Percentiles rank a stretch among this genome's conserved stretches.
These are phyloP conservation scores for Suillus tomentosus DNA, from an alignment of 768 basidiomycete species.

Conservation along the genomic window DNA sequence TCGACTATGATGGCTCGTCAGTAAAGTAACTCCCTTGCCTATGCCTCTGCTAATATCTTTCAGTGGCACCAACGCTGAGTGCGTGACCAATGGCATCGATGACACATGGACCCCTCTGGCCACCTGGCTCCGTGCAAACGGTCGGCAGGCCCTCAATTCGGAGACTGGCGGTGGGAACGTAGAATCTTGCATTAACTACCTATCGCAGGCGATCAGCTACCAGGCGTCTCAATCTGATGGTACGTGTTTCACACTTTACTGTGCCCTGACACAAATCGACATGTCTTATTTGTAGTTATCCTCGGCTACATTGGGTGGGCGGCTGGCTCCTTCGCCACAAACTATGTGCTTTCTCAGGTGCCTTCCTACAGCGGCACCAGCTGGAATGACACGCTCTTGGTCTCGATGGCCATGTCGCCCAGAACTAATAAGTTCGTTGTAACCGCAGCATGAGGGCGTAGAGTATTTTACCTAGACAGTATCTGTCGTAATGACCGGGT, in stretches of 20 bases:
- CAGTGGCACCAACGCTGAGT: constrained; percentile 45
- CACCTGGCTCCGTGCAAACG: constrained; percentile 49
- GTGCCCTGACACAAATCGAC: background rate
- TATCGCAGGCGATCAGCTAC: constrained; percentile 48
- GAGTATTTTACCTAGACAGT: background rate
- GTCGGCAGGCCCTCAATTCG: constrained; percentile 57
- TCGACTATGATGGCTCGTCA: constrained; percentile 54
- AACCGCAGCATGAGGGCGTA: constrained; percentile 9
- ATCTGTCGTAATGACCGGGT: background rate
- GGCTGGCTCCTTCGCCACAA: constrained; percentile 53
- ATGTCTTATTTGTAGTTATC: constrained; percentile 35
- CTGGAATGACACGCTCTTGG: constrained; percentile 38
- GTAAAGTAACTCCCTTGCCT: constrained; percentile 18
- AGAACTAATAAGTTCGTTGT: constrained; percentile 16
- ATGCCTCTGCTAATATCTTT: constrained; percentile 1
- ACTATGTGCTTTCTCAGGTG: constrained; percentile 37
- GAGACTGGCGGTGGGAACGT: constrained; percentile 63
- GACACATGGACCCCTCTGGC: constrained; percentile 48
- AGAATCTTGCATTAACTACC: constrained; percentile 45
- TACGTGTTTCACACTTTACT: constrained; percentile 21
- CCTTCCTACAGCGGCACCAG: constrained; percentile 32
- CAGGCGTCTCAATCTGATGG: constrained; percentile 52
- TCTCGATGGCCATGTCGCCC: constrained; percentile 37
- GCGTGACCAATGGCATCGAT: constrained; percentile 56
- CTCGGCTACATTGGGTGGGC: constrained; percentile 61